Percentiles rank a stretch among this genome's conserved stretches.
These are phyloP conservation scores for Orbilia blumenaviensis DNA, from an alignment of 2,329 filamentous ascomycete species.

Conservation along the genomic window DNA sequence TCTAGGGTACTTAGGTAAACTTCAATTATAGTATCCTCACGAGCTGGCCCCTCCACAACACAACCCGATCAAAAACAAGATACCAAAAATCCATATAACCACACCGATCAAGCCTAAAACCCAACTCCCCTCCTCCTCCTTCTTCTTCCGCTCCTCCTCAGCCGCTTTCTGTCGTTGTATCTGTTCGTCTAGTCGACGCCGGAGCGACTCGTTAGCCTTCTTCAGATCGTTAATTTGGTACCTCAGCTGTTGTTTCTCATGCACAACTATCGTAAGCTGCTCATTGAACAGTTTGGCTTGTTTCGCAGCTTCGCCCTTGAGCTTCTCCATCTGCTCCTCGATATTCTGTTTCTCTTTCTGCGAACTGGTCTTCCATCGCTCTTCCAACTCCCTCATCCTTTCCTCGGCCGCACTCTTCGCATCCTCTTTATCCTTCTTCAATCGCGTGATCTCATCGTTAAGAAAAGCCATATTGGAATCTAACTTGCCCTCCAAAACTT, in stretches of 20 bases:
- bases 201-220: conserved; percentile 20
- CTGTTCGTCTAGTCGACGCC: background rate
- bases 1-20: too few relatives aligned
- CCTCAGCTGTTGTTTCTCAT: conserved; percentile 18
- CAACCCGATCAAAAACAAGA: background rate
- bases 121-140: background rate
- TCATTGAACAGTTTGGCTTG: conserved; percentile 4
- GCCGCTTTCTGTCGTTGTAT: too few relatives aligned
- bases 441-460: conserved; percentile 23
- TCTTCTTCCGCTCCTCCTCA: background rate
- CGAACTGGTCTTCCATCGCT: conserved; percentile 26
- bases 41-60: background rate
- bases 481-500: conserved; percentile 20
- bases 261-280: conserved; percentile 9
- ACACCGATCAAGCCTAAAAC: background rate
- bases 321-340: conserved; percentile 11
- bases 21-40: too few relatives aligned
- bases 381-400: conserved; percentile 11
- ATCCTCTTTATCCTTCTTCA: conserved; percentile 23
- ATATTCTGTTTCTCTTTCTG: conserved; percentile 23
- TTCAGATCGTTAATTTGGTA: conserved; percentile 25
- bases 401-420: background rate
- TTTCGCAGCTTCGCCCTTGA: background rate
- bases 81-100: background rate
- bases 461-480: conserved; percentile 24